Evolutionary conservation across 768 basidiomycete genomes (phyloP), one percentile per base, ranked within the genome.

Genomic region (Hemileccinum impolitum): DNA sequence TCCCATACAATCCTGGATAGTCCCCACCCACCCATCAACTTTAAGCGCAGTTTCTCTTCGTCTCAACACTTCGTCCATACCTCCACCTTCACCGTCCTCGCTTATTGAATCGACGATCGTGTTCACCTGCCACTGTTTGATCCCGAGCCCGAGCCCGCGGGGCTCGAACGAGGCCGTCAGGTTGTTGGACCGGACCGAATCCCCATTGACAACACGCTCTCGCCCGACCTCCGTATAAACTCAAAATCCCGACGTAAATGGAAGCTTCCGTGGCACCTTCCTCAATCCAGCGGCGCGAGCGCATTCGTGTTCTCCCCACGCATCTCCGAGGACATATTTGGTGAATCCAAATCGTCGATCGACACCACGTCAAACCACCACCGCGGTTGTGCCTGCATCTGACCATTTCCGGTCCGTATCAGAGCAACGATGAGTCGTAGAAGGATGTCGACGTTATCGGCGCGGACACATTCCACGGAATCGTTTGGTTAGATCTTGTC

Each of bases 71-170:
- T 82, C 87, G 28, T 92, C 90, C 15, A 89, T 85, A 57, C 89
- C 91, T 1, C 90, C 90, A 15, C 70, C 75, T 50, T 85, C 90
- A 19, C 77, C 87, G 5, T 90, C 83, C 46, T 88, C 82, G 53
- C 80, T 86, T 55, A 87, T 70, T 32, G 79, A 82, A 42, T 90
- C 85, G 11, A 91, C 75, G 34, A 91, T 69, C 23, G 86, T 83
- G 60, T 87, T 87, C 68, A 89, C 72, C 57, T 91, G 90, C 90
- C 90, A 92, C 46, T 82, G 81, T n/a, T 84, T 80, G 15, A 90
- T 81, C 25, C 69, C 70, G 15, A 53, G 55, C 21, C 67, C 66
- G 6, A 69, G 53, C 1, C 70, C 62, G 3, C 42, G 74, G 2
- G 74, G 77, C 5, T 79, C 65, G 9, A 70, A 56, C 44, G 75